Conservation (phyloP, 306 rosid genomes). For the Adenanthera pavonina region DNA sequence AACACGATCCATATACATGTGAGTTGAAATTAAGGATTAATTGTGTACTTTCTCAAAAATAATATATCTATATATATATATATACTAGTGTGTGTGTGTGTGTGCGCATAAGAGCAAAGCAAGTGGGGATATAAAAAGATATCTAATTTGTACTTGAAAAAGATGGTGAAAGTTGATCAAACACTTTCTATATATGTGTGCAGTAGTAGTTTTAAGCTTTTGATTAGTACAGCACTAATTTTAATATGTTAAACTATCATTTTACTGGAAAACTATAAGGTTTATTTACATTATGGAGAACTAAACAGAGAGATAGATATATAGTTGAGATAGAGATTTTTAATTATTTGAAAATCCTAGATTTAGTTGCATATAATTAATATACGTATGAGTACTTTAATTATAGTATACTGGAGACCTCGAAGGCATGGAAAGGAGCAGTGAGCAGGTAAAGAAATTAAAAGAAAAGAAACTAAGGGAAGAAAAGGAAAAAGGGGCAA, state of each 20-base stretch:
- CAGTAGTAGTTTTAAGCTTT: neutral
- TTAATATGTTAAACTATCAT: slow-evolving; percentile 27
- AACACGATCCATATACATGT: neutral
- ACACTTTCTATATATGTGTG: neutral
- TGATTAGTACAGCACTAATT: neutral
- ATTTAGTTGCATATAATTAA: no score
- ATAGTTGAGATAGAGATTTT: neutral
- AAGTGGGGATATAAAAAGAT: slow-evolving; percentile 11
- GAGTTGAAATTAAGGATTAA: neutral
- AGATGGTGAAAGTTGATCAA: slow-evolving; percentile 37
- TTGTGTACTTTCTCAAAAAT: neutral
- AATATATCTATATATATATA: neutral
- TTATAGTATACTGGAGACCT: slow-evolving; percentile 7
- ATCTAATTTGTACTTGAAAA: slow-evolving; percentile 5
- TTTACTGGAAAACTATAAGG: slow-evolving; percentile 19
- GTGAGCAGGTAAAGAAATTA: slow-evolving; percentile 22
- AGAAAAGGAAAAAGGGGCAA: neutral
- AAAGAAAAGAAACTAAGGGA: neutral
- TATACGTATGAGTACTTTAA: neutral
- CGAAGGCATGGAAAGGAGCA: slow-evolving; percentile 36
- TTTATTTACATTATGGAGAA: neutral
- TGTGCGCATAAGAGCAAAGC: no score
- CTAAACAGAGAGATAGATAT: neutral
- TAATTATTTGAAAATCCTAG: neutral
- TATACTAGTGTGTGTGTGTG: no score